Evolutionary conservation across 306 rosid genomes (phyloP), one percentile per base, ranked within the genome.

Genomic region (Pyrus betulifolia): DNA sequence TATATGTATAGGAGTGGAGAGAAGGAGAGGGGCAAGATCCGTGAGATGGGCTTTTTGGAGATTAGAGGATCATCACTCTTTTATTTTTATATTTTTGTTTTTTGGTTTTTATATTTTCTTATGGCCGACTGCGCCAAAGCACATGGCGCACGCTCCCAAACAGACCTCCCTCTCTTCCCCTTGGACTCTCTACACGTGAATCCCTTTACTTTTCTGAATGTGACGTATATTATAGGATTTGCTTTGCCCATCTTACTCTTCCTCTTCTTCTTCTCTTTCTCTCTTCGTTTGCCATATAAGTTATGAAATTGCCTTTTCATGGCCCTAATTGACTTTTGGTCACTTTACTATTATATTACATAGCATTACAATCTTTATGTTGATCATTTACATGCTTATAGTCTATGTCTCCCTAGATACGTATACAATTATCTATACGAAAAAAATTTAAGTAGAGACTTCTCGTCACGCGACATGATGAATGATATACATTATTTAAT

Each of bases 91-190:
- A 74, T 62, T 70, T 67, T 72, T 90, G 52, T 46, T 46, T 46
- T 46, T 13, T 46, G 52, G 52, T 1, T 22, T n/a, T 23, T 4
- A 49, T 79, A 74, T 62, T 70, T 67, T 72, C 82, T 91, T 83
- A 85, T 85, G 62, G 83, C 85, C 83, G 71, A 89, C 88, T 82
- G 89, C 40, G 80, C 81, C 79, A 21, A 84, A 84, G 89, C 97
- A 93, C 98, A 93, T 91, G 98, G 83, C 86, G 64, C 88, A 86
- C 88, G 84, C 90, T 80, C 81, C 88, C 86, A 76, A 82, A 72
- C 81, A 78, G 66, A 77, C 87, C 54, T 46, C 67, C n/a, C 61
- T 55, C 61, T n/a, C 25, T 4, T 8, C 25, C 85, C 85, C 83
- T 90, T 83, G 76, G 75, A 55, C 77, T 69, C 85, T 72, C 61